Conservation (phyloP, 495 filamentous ascomycete genomes). For the Bryoglossum gracile region DNA sequence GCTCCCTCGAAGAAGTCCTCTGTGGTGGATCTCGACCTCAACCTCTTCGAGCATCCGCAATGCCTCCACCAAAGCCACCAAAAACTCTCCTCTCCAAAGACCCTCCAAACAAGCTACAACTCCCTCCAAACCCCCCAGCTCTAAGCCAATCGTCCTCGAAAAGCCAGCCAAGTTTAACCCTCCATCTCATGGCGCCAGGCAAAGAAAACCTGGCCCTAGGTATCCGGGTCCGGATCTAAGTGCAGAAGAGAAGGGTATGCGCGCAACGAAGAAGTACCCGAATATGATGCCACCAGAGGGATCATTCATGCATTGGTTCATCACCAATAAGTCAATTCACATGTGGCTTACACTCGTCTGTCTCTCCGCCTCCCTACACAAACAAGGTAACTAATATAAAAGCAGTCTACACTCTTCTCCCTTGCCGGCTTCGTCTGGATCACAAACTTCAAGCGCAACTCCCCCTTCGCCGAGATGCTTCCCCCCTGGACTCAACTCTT, state of each 20-base stretch:
- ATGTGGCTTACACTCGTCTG: slow-evolving; percentile 70
- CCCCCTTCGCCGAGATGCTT: slow-evolving; percentile 65
- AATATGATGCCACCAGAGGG: slow-evolving; percentile 72
- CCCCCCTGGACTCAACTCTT: slow-evolving; percentile 54
- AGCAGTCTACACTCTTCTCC: slow-evolving; percentile 56
- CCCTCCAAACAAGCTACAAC: neutral
- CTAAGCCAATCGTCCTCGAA: slow-evolving; percentile 56
- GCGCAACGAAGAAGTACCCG: slow-evolving; percentile 64
- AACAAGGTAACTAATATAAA: neutral
- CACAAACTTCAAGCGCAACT: slow-evolving; percentile 60
- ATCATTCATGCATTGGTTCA: slow-evolving; percentile 67
- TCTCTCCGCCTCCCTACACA: neutral
- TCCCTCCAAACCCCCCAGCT: neutral
- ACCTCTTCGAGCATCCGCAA: slow-evolving; percentile 24
- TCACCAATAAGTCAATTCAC: slow-evolving; percentile 66
- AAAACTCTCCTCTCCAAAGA: slow-evolving; percentile 17
- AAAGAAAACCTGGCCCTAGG: slow-evolving; percentile 41
- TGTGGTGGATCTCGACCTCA: slow-evolving; percentile 34
- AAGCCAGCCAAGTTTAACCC: slow-evolving; percentile 80
- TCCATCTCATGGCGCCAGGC: slow-evolving; percentile 68
- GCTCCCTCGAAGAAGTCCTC: slow-evolving; percentile 39
- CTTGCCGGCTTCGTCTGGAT: slow-evolving; percentile 62
- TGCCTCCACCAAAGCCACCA: slow-evolving; percentile 27
- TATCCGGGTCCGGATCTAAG: slow-evolving; percentile 65
- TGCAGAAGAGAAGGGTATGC: slow-evolving; percentile 50